Conservation (phyloP, 345 rosid species). For the Eucalyptus marginata region DNA sequence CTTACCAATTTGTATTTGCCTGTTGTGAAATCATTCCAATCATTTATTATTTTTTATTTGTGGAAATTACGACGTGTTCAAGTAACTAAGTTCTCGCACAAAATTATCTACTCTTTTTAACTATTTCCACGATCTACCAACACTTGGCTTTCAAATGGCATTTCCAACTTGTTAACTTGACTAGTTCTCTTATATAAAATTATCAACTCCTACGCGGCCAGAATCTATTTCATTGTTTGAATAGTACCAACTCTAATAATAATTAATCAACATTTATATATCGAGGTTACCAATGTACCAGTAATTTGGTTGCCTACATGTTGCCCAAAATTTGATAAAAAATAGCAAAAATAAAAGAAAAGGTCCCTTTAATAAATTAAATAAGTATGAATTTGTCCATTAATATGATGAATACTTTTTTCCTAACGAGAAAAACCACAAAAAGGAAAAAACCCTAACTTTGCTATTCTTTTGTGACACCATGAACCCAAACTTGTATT, state of each 20-base stretch:
- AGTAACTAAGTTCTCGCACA: not conserved
- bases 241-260: not conserved
- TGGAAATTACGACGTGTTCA: accelerated
- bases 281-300: no score
- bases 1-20: accelerated
- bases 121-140: accelerated
- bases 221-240: not conserved
- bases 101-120: not conserved
- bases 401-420: no score
- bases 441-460: no score
- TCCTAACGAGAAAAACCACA: not conserved
- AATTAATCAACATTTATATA: no score
- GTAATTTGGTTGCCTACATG: no score
- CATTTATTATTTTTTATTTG: not conserved
- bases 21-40: not conserved
- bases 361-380: no score
- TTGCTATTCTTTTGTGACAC: no score
- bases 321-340: no score
- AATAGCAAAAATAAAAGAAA: no score
- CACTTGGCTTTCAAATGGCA: not conserved
- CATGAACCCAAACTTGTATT: no score
- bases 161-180: not conserved
- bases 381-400: not conserved
- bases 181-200: not conserved
- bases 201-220: accelerated